These are phyloP conservation scores for Oryza glaberrima DNA, from an alignment of 176 grass and related monocot genomes.

Conservation along the genomic window DNA sequence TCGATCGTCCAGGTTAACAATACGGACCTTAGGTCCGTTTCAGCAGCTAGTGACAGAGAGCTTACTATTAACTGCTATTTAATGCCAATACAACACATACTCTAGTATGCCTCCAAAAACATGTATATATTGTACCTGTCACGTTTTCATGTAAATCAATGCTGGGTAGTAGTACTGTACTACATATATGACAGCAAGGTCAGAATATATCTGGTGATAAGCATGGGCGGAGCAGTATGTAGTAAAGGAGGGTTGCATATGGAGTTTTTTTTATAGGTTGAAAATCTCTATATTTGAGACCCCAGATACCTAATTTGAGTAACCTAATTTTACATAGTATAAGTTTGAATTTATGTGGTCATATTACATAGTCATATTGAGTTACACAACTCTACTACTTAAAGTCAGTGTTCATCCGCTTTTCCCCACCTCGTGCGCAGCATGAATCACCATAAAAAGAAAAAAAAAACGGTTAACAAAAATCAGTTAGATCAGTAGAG, in stretches of 20 bases:
- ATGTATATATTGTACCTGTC: background rate
- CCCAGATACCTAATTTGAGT: too few relatives aligned
- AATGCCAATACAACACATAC: background rate
- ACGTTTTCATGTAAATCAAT: conserved; percentile 11
- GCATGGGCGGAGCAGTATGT: background rate
- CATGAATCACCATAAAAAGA: too few relatives aligned
- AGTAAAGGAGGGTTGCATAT: background rate
- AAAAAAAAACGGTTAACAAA: too few relatives aligned
- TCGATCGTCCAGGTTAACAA: too few relatives aligned
- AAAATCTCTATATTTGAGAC: too few relatives aligned
- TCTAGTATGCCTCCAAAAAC: background rate
- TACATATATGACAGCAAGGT: background rate
- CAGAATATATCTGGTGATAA: conserved; percentile 30
- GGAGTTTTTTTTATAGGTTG: background rate
- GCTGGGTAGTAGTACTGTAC: conserved; percentile 11
- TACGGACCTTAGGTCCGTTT: background rate
- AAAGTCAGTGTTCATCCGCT: too few relatives aligned
- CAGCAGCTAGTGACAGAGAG: background rate
- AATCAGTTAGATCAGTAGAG: too few relatives aligned
- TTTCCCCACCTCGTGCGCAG: too few relatives aligned
- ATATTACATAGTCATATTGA: too few relatives aligned
- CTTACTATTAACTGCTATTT: background rate
- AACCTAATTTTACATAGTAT: too few relatives aligned
- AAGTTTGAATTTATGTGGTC: too few relatives aligned
- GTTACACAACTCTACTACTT: too few relatives aligned